Base-by-base conservation (phyloP, 2,329 filamentous ascomycete species). In the Penicillium rolfsii region DNA sequence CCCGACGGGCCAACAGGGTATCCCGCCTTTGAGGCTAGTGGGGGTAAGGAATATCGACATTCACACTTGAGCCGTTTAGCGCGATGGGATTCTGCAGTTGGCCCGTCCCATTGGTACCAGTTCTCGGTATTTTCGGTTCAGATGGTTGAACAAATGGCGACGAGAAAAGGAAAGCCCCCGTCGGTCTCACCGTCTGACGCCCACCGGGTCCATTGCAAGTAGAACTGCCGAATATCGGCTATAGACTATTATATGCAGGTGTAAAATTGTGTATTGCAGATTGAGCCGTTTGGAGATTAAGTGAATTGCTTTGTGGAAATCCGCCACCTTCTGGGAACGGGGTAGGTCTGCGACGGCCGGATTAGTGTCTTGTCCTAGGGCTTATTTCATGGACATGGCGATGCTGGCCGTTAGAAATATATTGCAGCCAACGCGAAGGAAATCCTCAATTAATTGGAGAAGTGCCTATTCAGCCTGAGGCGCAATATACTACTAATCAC, bases 51-150 rank as follows among this genome's bases (percentile, higher is more conserved):
- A 49, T 50, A 50, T 22, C 28, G 46, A 22, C 46, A 19, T 19
- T 50, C 30, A 19, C 46, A 50, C 24, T 50, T 33, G 46, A 33
- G 26, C 46, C 46, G 16, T 50, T 22, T 50, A 35, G 46, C 30
- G 46, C 28, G 46, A 50, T 35, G 12, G 24, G 26, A 48, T 35
- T 35, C 46, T 50, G 46, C 46, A 50, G 28, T 50, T 35, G 28
- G 46, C 28, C 46, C 30, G 26, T 26, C 28, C 46, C n/a, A 50
- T 50, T 50, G 30, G 46, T 35, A n/a, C 46, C n/a, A 46, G 8
- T 35, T 50, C 41, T 56, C 33, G 54, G 41, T 28, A 56, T 56
- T 38, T n/a, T 49, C 33, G 54, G 54, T 49, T 48, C 33, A 49
- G 33, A 28, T 35, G 46, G 46, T 14, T 22, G 46, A 50, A 35